Percentiles rank a stretch among this genome's conserved stretches.
Conservation (phyloP, 768 basidiomycete species). For the Russula griseocarnosa region DNA sequence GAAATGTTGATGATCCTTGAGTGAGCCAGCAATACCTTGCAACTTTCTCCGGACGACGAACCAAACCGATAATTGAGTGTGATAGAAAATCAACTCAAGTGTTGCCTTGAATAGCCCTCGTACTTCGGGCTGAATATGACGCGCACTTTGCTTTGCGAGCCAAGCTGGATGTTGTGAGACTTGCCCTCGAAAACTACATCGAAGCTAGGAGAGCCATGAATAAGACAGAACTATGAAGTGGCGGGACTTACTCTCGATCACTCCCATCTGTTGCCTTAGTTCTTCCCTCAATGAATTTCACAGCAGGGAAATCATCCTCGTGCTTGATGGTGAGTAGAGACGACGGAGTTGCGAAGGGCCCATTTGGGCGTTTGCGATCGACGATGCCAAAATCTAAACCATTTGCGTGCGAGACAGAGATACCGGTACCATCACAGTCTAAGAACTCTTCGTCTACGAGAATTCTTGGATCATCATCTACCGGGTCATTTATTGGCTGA, state of each 20-base stretch:
- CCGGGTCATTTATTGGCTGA: background rate
- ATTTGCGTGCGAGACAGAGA: slow-evolving; percentile 36
- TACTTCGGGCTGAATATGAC: slow-evolving; percentile 18
- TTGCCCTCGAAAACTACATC: slow-evolving; percentile 4
- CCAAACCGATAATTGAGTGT: background rate
- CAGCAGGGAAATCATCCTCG: slow-evolving; percentile 14
- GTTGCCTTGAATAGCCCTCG: slow-evolving; percentile 13
- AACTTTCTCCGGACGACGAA: slow-evolving; percentile 4
- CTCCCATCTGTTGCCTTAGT: slow-evolving; percentile 2
- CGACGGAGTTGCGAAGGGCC: slow-evolving; percentile 18
- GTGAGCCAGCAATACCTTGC: slow-evolving; percentile 16
- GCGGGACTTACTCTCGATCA: slow-evolving; percentile 8
- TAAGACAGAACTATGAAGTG: background rate
- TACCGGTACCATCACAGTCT: slow-evolving; percentile 50
- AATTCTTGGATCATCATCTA: background rate
- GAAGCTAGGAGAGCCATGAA: slow-evolving; percentile 15
- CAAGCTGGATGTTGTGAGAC: background rate
- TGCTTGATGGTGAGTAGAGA: slow-evolving; percentile 25
- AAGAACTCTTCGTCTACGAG: slow-evolving; percentile 1
- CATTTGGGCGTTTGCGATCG: slow-evolving; percentile 35
- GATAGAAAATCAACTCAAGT: slow-evolving; percentile 19
- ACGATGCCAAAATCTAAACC: slow-evolving; percentile 52
- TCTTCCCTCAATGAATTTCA: slow-evolving; percentile 16
- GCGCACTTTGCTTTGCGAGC: slow-evolving; percentile 3
- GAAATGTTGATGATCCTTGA: slow-evolving; percentile 9